Evolutionary conservation across 179 eudicot species (phyloP), one percentile per base, ranked within the genome.

Genomic region (Spinacia oleracea): DNA sequence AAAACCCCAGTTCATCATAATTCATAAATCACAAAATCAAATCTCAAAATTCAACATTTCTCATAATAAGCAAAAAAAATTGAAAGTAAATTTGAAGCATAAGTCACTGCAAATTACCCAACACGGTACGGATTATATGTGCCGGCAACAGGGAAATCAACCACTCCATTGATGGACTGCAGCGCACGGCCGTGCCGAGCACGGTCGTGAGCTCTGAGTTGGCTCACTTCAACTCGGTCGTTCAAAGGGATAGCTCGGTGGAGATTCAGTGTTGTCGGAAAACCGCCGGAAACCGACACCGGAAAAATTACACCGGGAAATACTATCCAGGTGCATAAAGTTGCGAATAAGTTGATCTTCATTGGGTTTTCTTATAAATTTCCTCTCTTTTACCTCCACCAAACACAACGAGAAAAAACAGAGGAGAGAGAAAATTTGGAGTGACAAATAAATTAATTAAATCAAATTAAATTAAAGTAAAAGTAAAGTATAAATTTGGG

Each of bases 101-200:
- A 40, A 68, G 78, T 31, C 9, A 55, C 48, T n/a, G 66, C 29
- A 63, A 76, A 73, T 80, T 90, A 95, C 98, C 98, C 99, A 85
- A 96, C 98, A 73, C 82, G 83, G 83, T 81, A 93, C 2, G 99
- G 99, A 85, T 96, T 90, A 62, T 79, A 93, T 67, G 91, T 87
- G 43, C 99, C 99, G 51, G 83, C 72, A 76, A 96, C 93, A 16
- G 93, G 89, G 72, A 96, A 92, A 88, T 94, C 98, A 58, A 92
- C 84, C 27, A 93, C 97, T 2, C 98, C 94, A 62, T 79, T 77
- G 2, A 87, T 25, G 0, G 92, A 82, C 85, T 93, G 94, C 86
- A 95, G 79, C 56, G 88, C 12, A 55, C 98, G 86, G 18, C 93
- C 90, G 72, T 91, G 98, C 62, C 98, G 85, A 2, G 80, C 84